phyloP scores from a whole-genome alignment of 345 rosid genomes.

The Rubroshorea leprosula region DNA sequence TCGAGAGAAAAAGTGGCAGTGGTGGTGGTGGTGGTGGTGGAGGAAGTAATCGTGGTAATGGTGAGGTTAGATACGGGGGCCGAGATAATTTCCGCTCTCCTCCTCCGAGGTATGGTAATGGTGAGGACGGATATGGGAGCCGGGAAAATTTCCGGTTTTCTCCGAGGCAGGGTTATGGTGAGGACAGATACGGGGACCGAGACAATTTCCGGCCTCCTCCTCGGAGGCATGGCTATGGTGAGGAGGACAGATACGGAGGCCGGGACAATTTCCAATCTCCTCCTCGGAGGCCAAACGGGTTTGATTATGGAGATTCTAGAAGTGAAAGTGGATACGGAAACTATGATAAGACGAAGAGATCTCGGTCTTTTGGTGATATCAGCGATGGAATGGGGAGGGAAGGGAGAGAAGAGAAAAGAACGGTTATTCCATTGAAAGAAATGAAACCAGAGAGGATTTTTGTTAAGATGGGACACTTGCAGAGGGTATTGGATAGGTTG shows the following conservation, averaged over 20 bases:
- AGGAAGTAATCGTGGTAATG: slow-evolving; percentile 16
- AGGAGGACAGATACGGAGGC: slow-evolving; percentile 26
- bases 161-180: slow-evolving; percentile 28
- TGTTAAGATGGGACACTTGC: slow-evolving; percentile 78
- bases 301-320: slow-evolving; percentile 46
- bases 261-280: slow-evolving; percentile 65
- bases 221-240: too few relatives aligned
- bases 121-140: slow-evolving; percentile 26
- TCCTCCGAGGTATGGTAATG: slow-evolving; percentile 35
- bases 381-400: slow-evolving; percentile 39
- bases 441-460: slow-evolving; percentile 76
- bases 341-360: slow-evolving; percentile 46
- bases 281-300: slow-evolving; percentile 49
- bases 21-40: slow-evolving; percentile 13
- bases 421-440: slow-evolving; percentile 61
- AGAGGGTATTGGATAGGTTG: slow-evolving; percentile 77
- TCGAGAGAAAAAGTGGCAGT: slow-evolving; percentile 32
- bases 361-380: slow-evolving; percentile 67
- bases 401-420: slow-evolving; percentile 31
- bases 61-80: slow-evolving; percentile 27
- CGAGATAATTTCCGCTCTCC: slow-evolving; percentile 65
- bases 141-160: slow-evolving; percentile 63
- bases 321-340: slow-evolving; percentile 28
- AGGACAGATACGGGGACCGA: not conserved
- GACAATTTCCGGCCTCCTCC: not conserved